phyloP scores from a whole-genome alignment of 2,329 filamentous ascomycete species.

The Talaromyces amestolkiae region DNA sequence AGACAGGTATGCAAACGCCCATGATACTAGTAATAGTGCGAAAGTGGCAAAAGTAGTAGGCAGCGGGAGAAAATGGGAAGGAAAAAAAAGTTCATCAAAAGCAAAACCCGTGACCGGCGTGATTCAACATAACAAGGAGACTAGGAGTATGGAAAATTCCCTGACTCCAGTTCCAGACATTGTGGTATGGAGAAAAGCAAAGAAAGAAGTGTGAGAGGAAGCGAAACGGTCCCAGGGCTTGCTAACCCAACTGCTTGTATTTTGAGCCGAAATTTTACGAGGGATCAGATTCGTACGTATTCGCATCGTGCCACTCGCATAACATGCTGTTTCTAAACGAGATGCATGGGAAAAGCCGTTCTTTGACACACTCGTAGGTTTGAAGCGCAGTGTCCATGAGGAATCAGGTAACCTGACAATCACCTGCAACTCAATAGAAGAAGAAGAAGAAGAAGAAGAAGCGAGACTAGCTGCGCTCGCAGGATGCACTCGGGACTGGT shows the following conservation, averaged over 20 bases:
- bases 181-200: neutral
- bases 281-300: neutral
- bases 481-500: neutral
- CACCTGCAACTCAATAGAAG: neutral
- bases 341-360: neutral
- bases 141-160: neutral
- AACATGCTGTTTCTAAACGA: neutral
- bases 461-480: neutral
- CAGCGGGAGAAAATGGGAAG: neutral
- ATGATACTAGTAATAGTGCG: slow-evolving; percentile 13
- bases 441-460: neutral
- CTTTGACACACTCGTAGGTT: neutral
- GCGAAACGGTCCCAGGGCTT: neutral
- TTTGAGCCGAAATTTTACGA: neutral
- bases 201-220: neutral
- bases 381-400: neutral
- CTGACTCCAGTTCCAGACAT: neutral
- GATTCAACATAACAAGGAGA: slow-evolving; percentile 14
- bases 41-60: neutral
- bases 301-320: neutral
- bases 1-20: slow-evolving; percentile 13
- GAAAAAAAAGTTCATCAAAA: neutral
- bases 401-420: neutral
- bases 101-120: slow-evolving; percentile 9
- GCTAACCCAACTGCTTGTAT: neutral